phyloP scores from a whole-genome alignment of 805 yeast species.

The Metschnikowia corniflorae region DNA sequence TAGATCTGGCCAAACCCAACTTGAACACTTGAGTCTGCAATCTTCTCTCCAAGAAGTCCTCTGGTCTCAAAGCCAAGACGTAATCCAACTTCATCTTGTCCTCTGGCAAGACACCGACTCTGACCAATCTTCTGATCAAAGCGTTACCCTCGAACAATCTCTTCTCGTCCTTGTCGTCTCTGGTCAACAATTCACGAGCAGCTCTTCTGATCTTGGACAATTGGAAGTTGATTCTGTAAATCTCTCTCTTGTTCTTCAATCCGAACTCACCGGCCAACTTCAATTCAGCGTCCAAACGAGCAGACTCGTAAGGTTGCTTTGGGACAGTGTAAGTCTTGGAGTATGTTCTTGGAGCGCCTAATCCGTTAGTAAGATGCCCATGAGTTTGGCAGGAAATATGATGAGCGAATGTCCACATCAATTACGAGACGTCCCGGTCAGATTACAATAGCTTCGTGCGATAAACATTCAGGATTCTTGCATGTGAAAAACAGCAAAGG shows the following conservation, averaged over 20 bases:
- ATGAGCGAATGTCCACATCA: too few species aligned
- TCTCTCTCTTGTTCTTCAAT: constrained; percentile 99
- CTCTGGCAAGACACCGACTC: constrained; percentile 98
- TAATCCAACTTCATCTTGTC: constrained; percentile 99
- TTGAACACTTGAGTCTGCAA: constrained; percentile 99
- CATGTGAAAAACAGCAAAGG: too few species aligned
- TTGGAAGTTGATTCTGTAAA: constrained; percentile 99
- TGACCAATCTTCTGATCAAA: constrained; percentile 97
- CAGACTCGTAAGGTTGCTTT: constrained; percentile 98
- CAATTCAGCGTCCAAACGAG: constrained; percentile 99
- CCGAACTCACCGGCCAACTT: constrained; percentile 99
- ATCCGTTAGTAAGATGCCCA: constrained; percentile 4
- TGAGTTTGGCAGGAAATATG: too few species aligned
- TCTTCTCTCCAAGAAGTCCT: constrained; percentile 99
- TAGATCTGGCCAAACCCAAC: constrained; percentile 98
- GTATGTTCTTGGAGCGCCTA: constrained; percentile 98
- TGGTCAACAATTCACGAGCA: constrained; percentile 99
- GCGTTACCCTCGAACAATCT: constrained; percentile 99
- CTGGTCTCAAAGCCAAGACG: constrained; percentile 95
- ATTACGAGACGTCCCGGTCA: too few species aligned
- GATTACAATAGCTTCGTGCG: constrained; percentile 10
- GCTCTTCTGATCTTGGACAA: constrained; percentile 99
- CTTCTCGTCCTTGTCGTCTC: constrained; percentile 99
- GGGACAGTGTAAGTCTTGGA: constrained; percentile 99
- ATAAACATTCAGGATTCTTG: too few species aligned